Percentiles rank a stretch among this genome's conserved stretches.
Evolutionary conservation across 371 early-diverging fungal species (phyloP).

Genomic region (Mortierella sp.): DNA sequence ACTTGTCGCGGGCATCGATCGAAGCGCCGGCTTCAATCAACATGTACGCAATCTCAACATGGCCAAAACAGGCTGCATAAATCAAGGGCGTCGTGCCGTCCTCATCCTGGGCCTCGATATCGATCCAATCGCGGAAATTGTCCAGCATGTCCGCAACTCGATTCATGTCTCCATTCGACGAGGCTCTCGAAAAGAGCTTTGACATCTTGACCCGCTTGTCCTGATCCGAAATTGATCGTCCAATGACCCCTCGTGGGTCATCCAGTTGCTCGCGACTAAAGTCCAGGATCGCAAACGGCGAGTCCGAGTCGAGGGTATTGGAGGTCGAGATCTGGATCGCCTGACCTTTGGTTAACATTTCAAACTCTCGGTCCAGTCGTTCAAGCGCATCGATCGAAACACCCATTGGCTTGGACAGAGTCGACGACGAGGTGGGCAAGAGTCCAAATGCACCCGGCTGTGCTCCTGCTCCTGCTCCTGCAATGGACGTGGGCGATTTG

Average conservation of each 20-base stretch:
- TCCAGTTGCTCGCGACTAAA: conserved; percentile 34
- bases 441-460: conserved; percentile 4
- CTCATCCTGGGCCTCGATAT: conserved; percentile 80
- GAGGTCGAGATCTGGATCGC: conserved; percentile 31
- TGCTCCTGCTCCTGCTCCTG: conserved; percentile 4
- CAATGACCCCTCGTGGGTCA: conserved; percentile 9
- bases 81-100: conserved; percentile 85
- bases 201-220: conserved; percentile 59
- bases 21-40: conserved; percentile 77
- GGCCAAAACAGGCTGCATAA: conserved; percentile 88
- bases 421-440: conserved; percentile 8
- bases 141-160: conserved; percentile 59
- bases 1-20: conserved; percentile 78
- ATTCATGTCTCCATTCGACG: conserved; percentile 60
- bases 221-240: conserved; percentile 36
- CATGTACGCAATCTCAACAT: conserved; percentile 67
- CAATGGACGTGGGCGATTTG: conserved; percentile 7
- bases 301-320: not conserved
- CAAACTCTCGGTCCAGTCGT: conserved; percentile 42
- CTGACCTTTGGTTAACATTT: conserved; percentile 42
- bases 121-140: conserved; percentile 64
- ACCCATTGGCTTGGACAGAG: not conserved
- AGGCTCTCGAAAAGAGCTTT: conserved; percentile 61
- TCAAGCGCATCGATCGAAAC: conserved; percentile 25
- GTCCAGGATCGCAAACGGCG: conserved; percentile 17